Percentiles rank a stretch among this genome's conserved stretches.
phyloP scores from a whole-genome alignment of 176 grass and related monocot genomes.

The Carex kokanica region DNA sequence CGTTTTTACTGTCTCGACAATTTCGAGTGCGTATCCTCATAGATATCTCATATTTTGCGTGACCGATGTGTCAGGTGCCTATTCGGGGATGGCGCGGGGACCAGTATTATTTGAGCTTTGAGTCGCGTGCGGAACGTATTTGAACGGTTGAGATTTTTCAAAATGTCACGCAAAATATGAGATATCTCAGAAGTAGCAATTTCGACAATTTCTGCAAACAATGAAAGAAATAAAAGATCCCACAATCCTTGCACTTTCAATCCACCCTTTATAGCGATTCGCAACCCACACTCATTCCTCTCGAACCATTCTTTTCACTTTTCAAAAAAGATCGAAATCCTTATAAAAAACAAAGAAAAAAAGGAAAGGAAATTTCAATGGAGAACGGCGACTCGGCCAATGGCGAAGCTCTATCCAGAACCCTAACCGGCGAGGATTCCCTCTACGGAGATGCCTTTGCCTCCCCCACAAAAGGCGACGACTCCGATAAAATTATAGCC shows the following conservation, averaged over 20 bases:
- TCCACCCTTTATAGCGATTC: neutral
- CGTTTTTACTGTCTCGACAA: neutral
- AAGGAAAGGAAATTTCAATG: neutral
- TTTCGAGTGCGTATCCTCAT: neutral
- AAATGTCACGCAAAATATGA: too few relatives aligned
- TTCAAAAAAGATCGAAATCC: slow-evolving; percentile 2
- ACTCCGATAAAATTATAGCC: neutral
- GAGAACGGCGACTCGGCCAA: slow-evolving; percentile 20
- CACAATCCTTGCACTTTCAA: neutral
- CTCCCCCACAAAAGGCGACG: slow-evolving; percentile 12
- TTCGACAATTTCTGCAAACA: neutral
- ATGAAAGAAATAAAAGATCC: neutral
- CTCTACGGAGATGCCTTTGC: slow-evolving; percentile 18
- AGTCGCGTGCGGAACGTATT: too few relatives aligned
- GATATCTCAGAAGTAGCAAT: too few relatives aligned
- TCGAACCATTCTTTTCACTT: slow-evolving; percentile 1
- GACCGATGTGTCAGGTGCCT: too few relatives aligned
- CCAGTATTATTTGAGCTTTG: too few relatives aligned
- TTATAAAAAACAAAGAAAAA: neutral
- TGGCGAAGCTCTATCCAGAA: slow-evolving; percentile 12
- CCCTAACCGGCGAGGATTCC: slow-evolving; percentile 10
- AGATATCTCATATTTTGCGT: too few relatives aligned
- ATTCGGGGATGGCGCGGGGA: too few relatives aligned
- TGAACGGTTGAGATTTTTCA: too few relatives aligned
- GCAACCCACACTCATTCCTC: neutral